Base-by-base conservation (phyloP, 176 grass and related monocot genomes). In the Ampelocalamus luodianensis region DNA sequence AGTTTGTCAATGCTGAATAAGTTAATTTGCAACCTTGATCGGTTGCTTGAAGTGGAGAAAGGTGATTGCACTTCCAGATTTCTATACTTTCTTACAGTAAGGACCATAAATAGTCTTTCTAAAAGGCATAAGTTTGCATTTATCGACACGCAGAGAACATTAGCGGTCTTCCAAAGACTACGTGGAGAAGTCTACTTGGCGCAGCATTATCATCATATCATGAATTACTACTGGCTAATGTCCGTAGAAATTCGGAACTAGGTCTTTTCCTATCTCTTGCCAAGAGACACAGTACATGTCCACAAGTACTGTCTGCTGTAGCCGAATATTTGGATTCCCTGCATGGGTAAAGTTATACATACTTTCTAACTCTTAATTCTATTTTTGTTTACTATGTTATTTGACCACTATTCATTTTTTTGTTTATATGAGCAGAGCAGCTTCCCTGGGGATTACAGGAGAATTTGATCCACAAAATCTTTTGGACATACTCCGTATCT, bases 121-220 rank as follows among this genome's bases (percentile, higher is more conserved):
- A 22, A 67, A 53, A 14, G 29, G 64, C 40, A 74, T 71, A 58
- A 45, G 27, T 42, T 69, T 81, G 37, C 59, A 46, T 76, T 22
- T 20, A 48, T 72, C n/a, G 45, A 90, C 38, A 24, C 67, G 84
- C 84, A 90, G 88, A 79, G 42, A 82, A 77, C 79, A 71, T 92
- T 71, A 87, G 83, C 20, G 83, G 89, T 73, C 78, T 98, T 85
- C 79, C 91, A 70, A 87, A 83, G 69, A 89, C 86, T 73, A 98
- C 83, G 32, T 98, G 93, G 96, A 94, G 81, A 83, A 68, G 87
- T 89, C 60, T 98, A 71, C 77, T 98, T 87, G 93, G 91, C 77
- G 85, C 87, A 84, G 96, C 91, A 79, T 86, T 95, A 44, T 73
- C 59, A 69, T 92, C 96, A 15, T 98, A 90, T 78, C 76, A 82